phyloP scores from a whole-genome alignment of 371 early-diverging fungal genomes.

The Coemansia sp. region DNA sequence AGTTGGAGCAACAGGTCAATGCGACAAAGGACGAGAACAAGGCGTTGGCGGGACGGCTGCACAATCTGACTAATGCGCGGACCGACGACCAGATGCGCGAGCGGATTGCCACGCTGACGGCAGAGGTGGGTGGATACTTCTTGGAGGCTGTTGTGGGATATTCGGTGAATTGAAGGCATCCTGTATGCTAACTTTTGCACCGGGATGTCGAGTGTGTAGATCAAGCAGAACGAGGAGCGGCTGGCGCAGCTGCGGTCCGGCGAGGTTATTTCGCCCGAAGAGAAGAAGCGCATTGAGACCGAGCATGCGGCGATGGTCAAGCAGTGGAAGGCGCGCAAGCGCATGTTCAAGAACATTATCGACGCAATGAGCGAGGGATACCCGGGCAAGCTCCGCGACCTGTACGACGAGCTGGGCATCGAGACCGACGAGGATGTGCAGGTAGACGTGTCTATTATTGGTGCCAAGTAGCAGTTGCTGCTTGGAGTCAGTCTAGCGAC shows the following conservation, averaged over 20 bases:
- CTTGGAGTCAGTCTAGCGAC: too few relatives aligned
- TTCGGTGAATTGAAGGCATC: too few relatives aligned
- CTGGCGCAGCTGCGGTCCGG: constrained; percentile 40
- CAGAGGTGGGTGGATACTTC: constrained; percentile 15
- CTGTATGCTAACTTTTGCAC: too few relatives aligned
- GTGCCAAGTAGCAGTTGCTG: neutral
- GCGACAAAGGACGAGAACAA: constrained; percentile 43
- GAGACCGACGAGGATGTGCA: constrained; percentile 56
- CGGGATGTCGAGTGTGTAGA: constrained; percentile 9
- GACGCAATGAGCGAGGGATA: constrained; percentile 53
- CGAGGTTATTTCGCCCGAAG: constrained; percentile 45
- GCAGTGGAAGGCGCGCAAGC: constrained; percentile 55
- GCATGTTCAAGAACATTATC: constrained; percentile 54
- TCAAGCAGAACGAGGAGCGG: constrained; percentile 30
- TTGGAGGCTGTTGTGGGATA: too few relatives aligned
- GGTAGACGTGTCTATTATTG: constrained; percentile 25
- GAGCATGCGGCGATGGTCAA: constrained; percentile 46
- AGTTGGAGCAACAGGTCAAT: constrained; percentile 45
- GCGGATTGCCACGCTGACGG: constrained; percentile 26
- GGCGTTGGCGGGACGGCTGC: constrained; percentile 20
- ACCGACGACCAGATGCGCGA: constrained; percentile 36
- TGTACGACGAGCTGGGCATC: constrained; percentile 55
- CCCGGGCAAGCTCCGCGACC: constrained; percentile 51
- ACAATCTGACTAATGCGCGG: constrained; percentile 20
- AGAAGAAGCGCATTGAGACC: constrained; percentile 32